Conservation (phyloP, 2,329 filamentous ascomycete species). For the Davidsoniella australis region DNA sequence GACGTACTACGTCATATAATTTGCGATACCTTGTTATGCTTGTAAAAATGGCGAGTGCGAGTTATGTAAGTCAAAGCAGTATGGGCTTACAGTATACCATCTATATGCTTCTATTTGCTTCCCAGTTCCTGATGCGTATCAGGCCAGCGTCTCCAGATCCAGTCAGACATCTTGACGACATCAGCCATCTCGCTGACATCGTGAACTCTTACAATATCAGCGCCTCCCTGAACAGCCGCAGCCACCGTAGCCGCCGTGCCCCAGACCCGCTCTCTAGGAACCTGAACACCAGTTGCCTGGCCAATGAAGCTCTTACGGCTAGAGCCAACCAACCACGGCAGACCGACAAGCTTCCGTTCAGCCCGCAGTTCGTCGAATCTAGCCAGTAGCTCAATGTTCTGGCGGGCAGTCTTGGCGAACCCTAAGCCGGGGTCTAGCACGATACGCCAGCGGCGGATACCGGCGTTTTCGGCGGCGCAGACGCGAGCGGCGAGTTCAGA, state of each 20-base stretch:
- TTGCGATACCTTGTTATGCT: no score
- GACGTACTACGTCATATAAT: no score
- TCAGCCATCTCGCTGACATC: conserved; percentile 75
- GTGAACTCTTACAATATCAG: conserved; percentile 84
- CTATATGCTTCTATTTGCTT: background rate
- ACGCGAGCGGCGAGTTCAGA: conserved; percentile 55
- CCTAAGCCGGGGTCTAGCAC: conserved; percentile 87
- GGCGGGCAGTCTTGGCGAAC: conserved; percentile 68
- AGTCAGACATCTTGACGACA: conserved; percentile 77
- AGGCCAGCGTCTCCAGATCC: conserved; percentile 52
- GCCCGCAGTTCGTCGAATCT: conserved; percentile 45
- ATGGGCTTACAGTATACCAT: background rate
- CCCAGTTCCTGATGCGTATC: background rate
- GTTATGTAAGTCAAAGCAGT: background rate
- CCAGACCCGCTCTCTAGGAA: conserved; percentile 55
- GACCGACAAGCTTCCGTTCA: conserved; percentile 45
- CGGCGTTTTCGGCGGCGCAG: conserved; percentile 57
- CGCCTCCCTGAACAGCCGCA: conserved; percentile 70
- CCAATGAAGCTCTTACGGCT: conserved; percentile 87
- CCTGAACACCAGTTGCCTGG: conserved; percentile 55
- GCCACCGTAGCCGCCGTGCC: conserved; percentile 81
- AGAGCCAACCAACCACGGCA: conserved; percentile 80
- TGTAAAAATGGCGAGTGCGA: no score
- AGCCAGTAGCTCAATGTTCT: conserved; percentile 69
- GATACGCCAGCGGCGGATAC: conserved; percentile 82